These are phyloP conservation scores for Fraxinus anomala DNA, from an alignment of 257 asterid species.

Conservation along the genomic window DNA sequence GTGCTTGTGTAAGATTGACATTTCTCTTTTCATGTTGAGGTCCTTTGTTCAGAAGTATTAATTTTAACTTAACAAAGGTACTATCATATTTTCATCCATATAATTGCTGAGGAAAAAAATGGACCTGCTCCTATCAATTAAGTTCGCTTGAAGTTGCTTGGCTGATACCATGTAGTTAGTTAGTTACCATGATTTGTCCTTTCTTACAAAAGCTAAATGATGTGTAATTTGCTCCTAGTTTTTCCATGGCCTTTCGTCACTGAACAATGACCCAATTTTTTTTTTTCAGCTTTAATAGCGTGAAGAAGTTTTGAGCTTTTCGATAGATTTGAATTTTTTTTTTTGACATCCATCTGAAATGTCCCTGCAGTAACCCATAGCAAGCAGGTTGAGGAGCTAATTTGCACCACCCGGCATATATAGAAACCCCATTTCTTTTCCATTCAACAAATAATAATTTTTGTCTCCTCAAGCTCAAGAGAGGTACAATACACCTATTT, in stretches of 20 bases:
- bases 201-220: not conserved
- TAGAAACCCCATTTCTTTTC: conserved; percentile 42
- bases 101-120: not conserved
- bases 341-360: conserved; percentile 45
- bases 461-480: conserved; percentile 35
- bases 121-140: not conserved
- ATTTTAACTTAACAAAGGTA: not conserved
- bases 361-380: conserved; percentile 60
- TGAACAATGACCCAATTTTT: not conserved
- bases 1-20: not conserved
- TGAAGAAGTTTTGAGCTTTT: not conserved
- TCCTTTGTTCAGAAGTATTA: not conserved
- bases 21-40: not conserved
- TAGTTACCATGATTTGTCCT: not conserved
- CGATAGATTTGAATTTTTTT: not conserved
- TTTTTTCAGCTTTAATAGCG: not conserved
- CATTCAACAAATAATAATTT: conserved; percentile 34
- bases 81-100: not conserved
- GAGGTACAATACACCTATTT: conserved; percentile 46
- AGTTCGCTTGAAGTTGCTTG: not conserved
- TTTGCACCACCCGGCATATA: conserved; percentile 42
- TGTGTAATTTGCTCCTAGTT: not conserved
- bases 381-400: conserved; percentile 63
- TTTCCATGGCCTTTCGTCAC: not conserved
- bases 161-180: not conserved